Evolutionary conservation across 1,284 basidiomycete species (phyloP), one percentile per base, ranked within the genome.

Genomic region (Sutorius eximius): DNA sequence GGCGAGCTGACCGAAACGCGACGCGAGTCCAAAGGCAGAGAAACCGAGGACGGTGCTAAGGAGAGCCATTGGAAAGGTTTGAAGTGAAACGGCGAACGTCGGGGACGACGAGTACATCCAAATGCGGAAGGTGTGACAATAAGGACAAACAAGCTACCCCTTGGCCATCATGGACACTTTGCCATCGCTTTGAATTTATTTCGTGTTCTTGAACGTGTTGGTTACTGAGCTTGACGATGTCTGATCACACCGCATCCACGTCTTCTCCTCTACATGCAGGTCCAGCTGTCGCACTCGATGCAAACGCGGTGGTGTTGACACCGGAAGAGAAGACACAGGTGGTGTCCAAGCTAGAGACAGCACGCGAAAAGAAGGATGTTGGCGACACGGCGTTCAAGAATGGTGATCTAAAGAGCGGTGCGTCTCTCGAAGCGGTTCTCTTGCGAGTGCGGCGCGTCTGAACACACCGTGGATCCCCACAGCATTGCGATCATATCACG

Each of bases 1-100:
- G 49, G 86, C 87, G 22, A 93, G 84, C 72, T 93, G 91, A 62
- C 89, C 89, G 58, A 91, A 76, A 59, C 91, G 81, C 15, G 85
- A 84, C 18, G 85, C 84, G 52, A 93, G 83, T 30, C 91, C 91
- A 66, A 92, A 87, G 54, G 81, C 73, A 18, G 88, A 86, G 75
- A 91, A 91, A 46, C 91, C 91, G 68, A 90, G 67, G 62, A 93
- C 75, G 69, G 82, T 89, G 56, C 83, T 75, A 60, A 91, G 73
- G 66, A 92, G 76, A 46, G 87, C 75, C 89, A 92, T 93, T 63
- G 32, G 15, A 20, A 18, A 20, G 16, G 10, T 51, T 51, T 47
- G 40, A 47, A 33, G 42, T 30, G 38, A 47, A 45, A 45, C 53
- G 57, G 64, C 41, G 44, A 32, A 36, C 55, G 51, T 66, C 60